Evolutionary conservation across 352 stramenopile species (phyloP), one percentile per base, ranked within the genome.

Genomic region (Globisporangium ultimum): DNA sequence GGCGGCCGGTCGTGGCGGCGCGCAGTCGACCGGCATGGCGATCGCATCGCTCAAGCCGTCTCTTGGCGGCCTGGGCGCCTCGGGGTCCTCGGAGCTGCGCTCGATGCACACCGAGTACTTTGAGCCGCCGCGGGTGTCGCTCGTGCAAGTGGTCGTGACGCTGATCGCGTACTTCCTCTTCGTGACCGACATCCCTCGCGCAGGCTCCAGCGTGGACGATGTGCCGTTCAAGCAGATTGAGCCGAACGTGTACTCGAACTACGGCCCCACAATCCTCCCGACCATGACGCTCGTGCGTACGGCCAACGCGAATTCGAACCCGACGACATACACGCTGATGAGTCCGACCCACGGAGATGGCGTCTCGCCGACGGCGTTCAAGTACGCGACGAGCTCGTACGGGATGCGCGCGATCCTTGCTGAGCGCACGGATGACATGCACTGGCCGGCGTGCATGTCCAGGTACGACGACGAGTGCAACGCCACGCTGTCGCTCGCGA

Each of bases 201-300:
- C 62, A 9, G 70, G 70, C 3, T 69, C 68, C 11, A 80, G 68
- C 47, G 48, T 84, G 22, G 57, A 76, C 13, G 56, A 64, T 34
- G 62, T 84, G 3, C 72, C 72, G 17, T 84, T 64, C 63, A 61
- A 66, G 38, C 64, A 81, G 49, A 66, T 82, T 28, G 72, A 84
- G 58, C 74, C 74, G 7, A 84, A 81, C 20, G 74, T 82, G 21
- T 84, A 81, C 63, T 63, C 70, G 3, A 71, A 74, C 28, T 70
- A 80, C 47, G 74, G 74, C 0, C 74, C 74, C 12, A 67, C 60
- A 3, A 49, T 72, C 40, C 53, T 80, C 15, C 70, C 74, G 34
- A 61, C 60, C 11, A 48, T 61, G 21, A 60, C 49, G 9, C 50
- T 84, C 41, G 66, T 53, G 49, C 60, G 53, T 28, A 72, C 51